These are phyloP conservation scores for Dactylellina sp. DNA, from an alignment of 2,329 filamentous ascomycete genomes.

Conservation along the genomic window DNA sequence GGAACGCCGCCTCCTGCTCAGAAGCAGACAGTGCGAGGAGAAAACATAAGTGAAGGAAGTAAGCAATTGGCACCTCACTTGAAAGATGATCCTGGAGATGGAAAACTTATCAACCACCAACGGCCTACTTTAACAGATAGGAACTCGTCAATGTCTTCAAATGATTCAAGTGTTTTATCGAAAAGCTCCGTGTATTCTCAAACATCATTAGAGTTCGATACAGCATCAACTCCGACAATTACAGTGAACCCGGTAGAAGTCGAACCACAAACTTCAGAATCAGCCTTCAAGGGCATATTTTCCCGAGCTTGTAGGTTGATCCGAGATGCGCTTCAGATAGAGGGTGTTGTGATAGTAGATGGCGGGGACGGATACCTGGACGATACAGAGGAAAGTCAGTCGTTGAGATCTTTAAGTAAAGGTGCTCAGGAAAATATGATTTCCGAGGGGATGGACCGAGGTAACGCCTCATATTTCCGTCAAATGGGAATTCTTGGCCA, in stretches of 20 bases:
- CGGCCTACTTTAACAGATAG: slow-evolving; percentile 51
- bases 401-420: slow-evolving; percentile 19
- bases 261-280: slow-evolving; percentile 54
- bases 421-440: slow-evolving; percentile 3
- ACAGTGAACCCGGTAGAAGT: slow-evolving; percentile 39
- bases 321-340: slow-evolving; percentile 58
- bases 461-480: slow-evolving; percentile 29
- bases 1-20: slow-evolving; percentile 32
- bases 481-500: slow-evolving; percentile 41
- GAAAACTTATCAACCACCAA: slow-evolving; percentile 39
- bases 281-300: slow-evolving; percentile 59
- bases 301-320: slow-evolving; percentile 59
- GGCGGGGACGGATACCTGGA: slow-evolving; percentile 17
- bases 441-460: slow-evolving; percentile 18
- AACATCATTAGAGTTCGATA: slow-evolving; percentile 45
- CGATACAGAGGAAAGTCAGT: slow-evolving; percentile 37
- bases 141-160: slow-evolving; percentile 48
- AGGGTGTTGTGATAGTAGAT: slow-evolving; percentile 60
- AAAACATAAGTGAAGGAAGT: slow-evolving; percentile 47
- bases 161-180: slow-evolving; percentile 36
- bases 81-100: slow-evolving; percentile 42
- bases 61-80: slow-evolving; percentile 42
- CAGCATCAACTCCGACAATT: slow-evolving; percentile 55
- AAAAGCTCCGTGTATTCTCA: slow-evolving; percentile 41
- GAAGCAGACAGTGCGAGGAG: slow-evolving; percentile 33